Base-by-base conservation (phyloP, 2,329 filamentous ascomycete genomes). In the Macroventuria anomochaeta region DNA sequence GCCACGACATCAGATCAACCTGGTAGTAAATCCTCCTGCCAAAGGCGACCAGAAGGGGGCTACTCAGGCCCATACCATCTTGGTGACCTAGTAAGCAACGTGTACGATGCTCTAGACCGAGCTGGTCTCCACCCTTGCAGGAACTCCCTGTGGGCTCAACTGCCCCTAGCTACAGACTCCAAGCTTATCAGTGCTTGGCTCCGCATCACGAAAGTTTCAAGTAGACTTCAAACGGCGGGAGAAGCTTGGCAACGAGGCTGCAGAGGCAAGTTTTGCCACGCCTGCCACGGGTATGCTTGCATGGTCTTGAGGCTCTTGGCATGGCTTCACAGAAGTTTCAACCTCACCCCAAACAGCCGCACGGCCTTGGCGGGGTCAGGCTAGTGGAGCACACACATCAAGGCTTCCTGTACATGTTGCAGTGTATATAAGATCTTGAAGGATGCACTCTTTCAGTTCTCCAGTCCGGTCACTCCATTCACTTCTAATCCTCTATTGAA, bases 321-420 rank as follows among this genome's bases (percentile, higher is more conserved):
- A 59, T 55, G 60, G 71, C 70, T 65, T 73, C 71, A 73, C 53
- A 62, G 65, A 73, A 72, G 71, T 74, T 74, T 74, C 71, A 73
- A 70, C 55, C 59, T 64, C 61, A 58, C 48, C 60, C 61, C 61
- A 68, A 73, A 68, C 66, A 61, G 65, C 58, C 63, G 64, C 55
- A 58, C 42, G 51, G 54, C 42, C 72, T 74, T 74, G 71, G 72
- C 72, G 53, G 57, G 51, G 50, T 54, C 26, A 41, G 39, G 42
- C 53, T 55, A 39, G 46, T 52, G 47, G 58, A 50, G 29, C 28
- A 32, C 17, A 51, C 46, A 46, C 54, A 55, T 47, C 43, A 52
- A 28, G 29, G 26, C 55, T 34, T 48, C 33, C n/a, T 44, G 29
- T 55, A 41, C 41, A 62, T 43, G 32, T 42, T 47, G 46, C 15